These are phyloP conservation scores for Aspergillus fischeri DNA, from an alignment of 2,329 filamentous ascomycete genomes.

Conservation along the genomic window DNA sequence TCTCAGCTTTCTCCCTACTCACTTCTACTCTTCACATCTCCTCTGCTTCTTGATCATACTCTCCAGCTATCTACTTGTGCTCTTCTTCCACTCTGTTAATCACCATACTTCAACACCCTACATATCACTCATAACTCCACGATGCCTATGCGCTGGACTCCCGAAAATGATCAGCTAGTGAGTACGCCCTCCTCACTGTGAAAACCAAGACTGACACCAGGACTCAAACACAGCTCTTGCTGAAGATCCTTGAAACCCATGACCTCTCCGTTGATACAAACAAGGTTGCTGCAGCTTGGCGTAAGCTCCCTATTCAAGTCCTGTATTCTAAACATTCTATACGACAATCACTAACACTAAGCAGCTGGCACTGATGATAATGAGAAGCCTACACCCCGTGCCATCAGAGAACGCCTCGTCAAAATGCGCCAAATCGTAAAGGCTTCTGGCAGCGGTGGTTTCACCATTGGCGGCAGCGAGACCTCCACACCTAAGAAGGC, in stretches of 20 bases:
- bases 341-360: background rate
- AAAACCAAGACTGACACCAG: background rate
- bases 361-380: constrained; percentile 14
- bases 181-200: constrained; percentile 2
- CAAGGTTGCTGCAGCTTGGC: constrained; percentile 36
- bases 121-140: no score
- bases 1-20: background rate
- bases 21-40: background rate
- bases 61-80: background rate
- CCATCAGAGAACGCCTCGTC: constrained; percentile 36
- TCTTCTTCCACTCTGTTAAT: background rate
- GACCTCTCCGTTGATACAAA: constrained; percentile 31
- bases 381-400: constrained; percentile 34
- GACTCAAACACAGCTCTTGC: constrained; percentile 28
- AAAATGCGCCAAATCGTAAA: constrained; percentile 29
- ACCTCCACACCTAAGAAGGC: constrained; percentile 12
- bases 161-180: constrained; percentile 36
- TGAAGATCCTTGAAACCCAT: constrained; percentile 40
- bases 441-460: constrained; percentile 7
- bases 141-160: constrained; percentile 33
- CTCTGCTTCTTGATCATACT: background rate
- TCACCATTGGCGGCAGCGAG: constrained; percentile 12
- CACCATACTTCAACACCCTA: background rate
- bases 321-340: background rate
- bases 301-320: constrained; percentile 23